Base-by-base conservation (phyloP, 371 early-diverging fungal species). In the Batrachochytrium dendrobatidis region DNA sequence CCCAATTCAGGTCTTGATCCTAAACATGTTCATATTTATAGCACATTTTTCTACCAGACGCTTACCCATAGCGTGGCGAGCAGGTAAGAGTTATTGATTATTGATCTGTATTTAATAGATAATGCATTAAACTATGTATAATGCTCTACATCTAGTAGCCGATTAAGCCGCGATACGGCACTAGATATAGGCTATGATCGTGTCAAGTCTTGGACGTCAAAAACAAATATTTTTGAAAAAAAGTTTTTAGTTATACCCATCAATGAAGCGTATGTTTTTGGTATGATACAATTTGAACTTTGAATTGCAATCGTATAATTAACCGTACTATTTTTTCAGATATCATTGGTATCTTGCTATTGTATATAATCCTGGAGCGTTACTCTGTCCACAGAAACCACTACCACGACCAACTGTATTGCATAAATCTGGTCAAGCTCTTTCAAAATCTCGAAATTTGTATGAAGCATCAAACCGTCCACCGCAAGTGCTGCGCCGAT, bases 271-370 rank as follows among this genome's bases (percentile, higher is more conserved):
- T 84, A 71, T 18, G 70, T 60, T 7, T 3, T 3, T 3, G 3
- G 3, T 24, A 22, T 26, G 3, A 26, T 45, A 12, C n/a, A 12
- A 39, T 39, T n/a, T 1, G 22, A 1, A 25, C 33, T 55, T 34
- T 18, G 5, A 2, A 2, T 20, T n/a, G 8, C 32, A 29, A 24
- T 30, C 6, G 1, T 3, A 26, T 35, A 0, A 28, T 24, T n/a
- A 22, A 59, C 10, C 35, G 18, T 31, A 29, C 34, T 34, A 33
- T 3, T 31, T 15, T 20, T 1, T 18, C 26, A 74, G 70, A 39
- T 50, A 81, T 25, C 88, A 87, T 54, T 87, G 88, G 88, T 87
- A 85, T 57, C 68, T 86, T 20, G 85, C 80, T 34, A 61, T 87
- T 3, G 75, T 87, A 4, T 63, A 64, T 61, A 82, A 88, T 54